Base-by-base conservation (phyloP, 1,139 yeast genomes). In the Magnusiomyces paraingens region DNA sequence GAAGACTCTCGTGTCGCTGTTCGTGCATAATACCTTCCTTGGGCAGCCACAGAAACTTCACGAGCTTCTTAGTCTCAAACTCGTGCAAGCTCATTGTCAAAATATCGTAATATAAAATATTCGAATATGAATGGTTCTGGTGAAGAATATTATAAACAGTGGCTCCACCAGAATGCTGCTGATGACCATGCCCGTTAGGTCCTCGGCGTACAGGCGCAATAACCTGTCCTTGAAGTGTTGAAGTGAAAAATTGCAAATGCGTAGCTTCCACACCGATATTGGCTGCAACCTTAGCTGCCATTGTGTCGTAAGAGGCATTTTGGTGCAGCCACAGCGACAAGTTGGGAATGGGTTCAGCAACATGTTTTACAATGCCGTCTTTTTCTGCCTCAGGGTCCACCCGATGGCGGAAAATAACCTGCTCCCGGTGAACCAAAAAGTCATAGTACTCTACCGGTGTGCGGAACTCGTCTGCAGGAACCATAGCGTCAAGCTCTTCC, bases 251-350 rank as follows among this genome's bases (percentile, higher is more conserved):
- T 63, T 91, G 81, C 59, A 93, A 69, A 63, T 79, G 80, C 2
- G 76, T 76, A 0, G 94, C 82, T 57, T 84, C 83, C 17, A 80
- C 80, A 6, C 73, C 70, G 35, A 86, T 70, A 40, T 72, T 67
- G 12, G 68, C 65, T 0, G 86, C 90, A 50, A 90, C 79, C 52
- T 77, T 78, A 20, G 70, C 68, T 0, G 91, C 82, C 52, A 93
- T 70, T 32, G 80, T 82, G 18, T 76, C 74, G 65, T 84, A 88
- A 2, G 77, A 64, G 52, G 81, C 81, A 55, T 75, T 74, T 4
- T 83, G 77, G 6, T 89, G 81, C 18, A 87, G 75, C 93, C 95
- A 87, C 47, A 88, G 67, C 50, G 83, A 83, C 61, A 86, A 76
- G 11, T 72, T 65, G 43, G 65, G 66, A 15, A 61, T 62, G 10